Evolutionary conservation across 805 yeast genomes (phyloP).

Genomic region (Kluyveromyces starmeri): DNA sequence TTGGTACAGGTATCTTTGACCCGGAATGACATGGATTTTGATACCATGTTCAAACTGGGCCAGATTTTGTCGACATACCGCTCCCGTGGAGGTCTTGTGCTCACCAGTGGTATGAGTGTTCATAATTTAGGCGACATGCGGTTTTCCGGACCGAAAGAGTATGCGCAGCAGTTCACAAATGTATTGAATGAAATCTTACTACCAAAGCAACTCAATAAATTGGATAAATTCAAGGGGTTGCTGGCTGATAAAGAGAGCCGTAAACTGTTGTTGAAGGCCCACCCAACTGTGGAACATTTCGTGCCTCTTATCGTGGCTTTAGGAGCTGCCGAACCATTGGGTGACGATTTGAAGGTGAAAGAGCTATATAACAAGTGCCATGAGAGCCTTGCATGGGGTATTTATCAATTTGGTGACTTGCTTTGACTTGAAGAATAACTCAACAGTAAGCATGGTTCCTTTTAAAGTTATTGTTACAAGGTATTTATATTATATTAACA

Average conservation of each 20-base stretch:
- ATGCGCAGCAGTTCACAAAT: slow-evolving; percentile 44
- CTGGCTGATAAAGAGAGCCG: slow-evolving; percentile 22
- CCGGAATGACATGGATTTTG: slow-evolving; percentile 34
- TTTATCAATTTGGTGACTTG: slow-evolving; percentile 40
- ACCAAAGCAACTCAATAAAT: slow-evolving; percentile 23
- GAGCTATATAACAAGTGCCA: slow-evolving; percentile 39
- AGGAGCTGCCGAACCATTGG: slow-evolving; percentile 34
- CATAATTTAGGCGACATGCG: slow-evolving; percentile 45
- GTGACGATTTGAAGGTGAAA: slow-evolving; percentile 21
- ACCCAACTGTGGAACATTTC: slow-evolving; percentile 73
- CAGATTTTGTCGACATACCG: slow-evolving; percentile 43
- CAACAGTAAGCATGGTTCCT: no score
- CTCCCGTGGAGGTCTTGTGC: slow-evolving; percentile 41
- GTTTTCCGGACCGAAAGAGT: slow-evolving; percentile 29
- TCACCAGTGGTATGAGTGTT: slow-evolving; percentile 73
- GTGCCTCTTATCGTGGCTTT: slow-evolving; percentile 58
- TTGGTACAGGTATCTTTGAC: slow-evolving; percentile 35
- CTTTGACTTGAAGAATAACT: background rate
- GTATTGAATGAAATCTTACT: slow-evolving; percentile 35
- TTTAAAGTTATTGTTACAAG: background rate
- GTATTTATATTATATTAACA: background rate
- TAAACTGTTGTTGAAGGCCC: slow-evolving; percentile 42
- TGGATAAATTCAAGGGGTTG: slow-evolving; percentile 33
- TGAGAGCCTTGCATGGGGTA: slow-evolving; percentile 60
- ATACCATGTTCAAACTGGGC: slow-evolving; percentile 43